Percentiles rank a stretch among this genome's conserved stretches.
These are phyloP conservation scores for Cladorrhinum samala DNA, from an alignment of 495 filamentous ascomycete genomes.

Conservation along the genomic window DNA sequence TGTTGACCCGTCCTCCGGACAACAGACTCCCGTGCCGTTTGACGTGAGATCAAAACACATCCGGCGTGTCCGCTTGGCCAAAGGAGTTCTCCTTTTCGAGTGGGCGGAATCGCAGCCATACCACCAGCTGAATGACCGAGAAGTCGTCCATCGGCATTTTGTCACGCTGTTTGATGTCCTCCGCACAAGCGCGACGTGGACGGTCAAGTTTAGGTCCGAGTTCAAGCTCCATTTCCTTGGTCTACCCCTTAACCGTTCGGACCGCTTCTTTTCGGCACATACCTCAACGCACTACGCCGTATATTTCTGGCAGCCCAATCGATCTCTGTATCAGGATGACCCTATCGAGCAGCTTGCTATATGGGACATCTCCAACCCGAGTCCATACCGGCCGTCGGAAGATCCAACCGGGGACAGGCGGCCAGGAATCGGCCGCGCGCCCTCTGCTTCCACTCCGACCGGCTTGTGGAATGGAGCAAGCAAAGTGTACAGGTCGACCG, in stretches of 20 bases:
- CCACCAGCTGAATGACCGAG: slow-evolving; percentile 53
- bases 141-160: slow-evolving; percentile 57
- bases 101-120: slow-evolving; percentile 58
- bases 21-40: slow-evolving; percentile 48
- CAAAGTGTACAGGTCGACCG: background rate
- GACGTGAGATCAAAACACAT: slow-evolving; percentile 48
- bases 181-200: slow-evolving; percentile 32
- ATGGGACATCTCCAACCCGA: slow-evolving; percentile 59
- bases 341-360: slow-evolving; percentile 58
- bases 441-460: slow-evolving; percentile 13
- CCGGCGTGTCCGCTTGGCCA: slow-evolving; percentile 52
- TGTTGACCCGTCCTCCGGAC: slow-evolving; percentile 47
- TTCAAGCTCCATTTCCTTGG: slow-evolving; percentile 63
- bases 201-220: slow-evolving; percentile 53
- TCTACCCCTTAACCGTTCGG: slow-evolving; percentile 51
- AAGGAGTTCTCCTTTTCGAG: slow-evolving; percentile 54
- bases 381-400: slow-evolving; percentile 49
- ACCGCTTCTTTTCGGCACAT: slow-evolving; percentile 62
- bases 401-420: slow-evolving; percentile 43
- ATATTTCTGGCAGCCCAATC: slow-evolving; percentile 62
- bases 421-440: slow-evolving; percentile 18
- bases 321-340: slow-evolving; percentile 53
- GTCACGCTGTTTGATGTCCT: slow-evolving; percentile 56
- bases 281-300: slow-evolving; percentile 57
- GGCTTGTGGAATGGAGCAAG: slow-evolving; percentile 22